Conservation (phyloP, 192 early-diverging fungal species). For the Dissophora ornata region DNA sequence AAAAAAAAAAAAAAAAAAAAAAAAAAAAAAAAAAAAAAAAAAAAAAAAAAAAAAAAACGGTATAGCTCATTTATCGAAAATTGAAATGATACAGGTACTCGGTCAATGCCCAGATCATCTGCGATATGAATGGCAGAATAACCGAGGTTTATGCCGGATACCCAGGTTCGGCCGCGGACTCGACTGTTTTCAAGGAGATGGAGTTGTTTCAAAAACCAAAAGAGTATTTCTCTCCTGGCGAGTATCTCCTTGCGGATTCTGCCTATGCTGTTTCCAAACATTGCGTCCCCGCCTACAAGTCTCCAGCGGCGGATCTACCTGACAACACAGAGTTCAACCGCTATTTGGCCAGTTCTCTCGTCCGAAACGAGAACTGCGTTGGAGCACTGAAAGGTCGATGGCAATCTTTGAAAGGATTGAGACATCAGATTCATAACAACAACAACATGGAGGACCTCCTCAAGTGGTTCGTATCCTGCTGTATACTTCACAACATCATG, state of each 20-base stretch:
- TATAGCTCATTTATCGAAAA: not conserved
- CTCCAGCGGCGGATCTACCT: slow-evolving; percentile 9
- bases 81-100: slow-evolving; percentile 19
- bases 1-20: not conserved
- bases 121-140: slow-evolving; percentile 22
- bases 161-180: slow-evolving; percentile 23
- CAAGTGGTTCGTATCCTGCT: slow-evolving; percentile 25
- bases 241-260: slow-evolving; percentile 24
- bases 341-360: slow-evolving; percentile 16
- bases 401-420: slow-evolving; percentile 26
- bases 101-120: slow-evolving; percentile 23
- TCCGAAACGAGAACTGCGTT: slow-evolving; percentile 22
- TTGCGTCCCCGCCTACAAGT: slow-evolving; percentile 25
- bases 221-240: slow-evolving; percentile 10
- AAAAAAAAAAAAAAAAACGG: not conserved
- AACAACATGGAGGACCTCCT: not conserved
- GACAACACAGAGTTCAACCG: slow-evolving; percentile 26
- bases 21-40: not conserved
- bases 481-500: slow-evolving; percentile 35
- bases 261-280: slow-evolving; percentile 15
- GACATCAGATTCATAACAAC: slow-evolving; percentile 14
- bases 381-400: slow-evolving; percentile 30
- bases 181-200: slow-evolving; percentile 10
- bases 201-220: not conserved
- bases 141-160: slow-evolving; percentile 3